Evolutionary conservation across 2,329 filamentous ascomycete genomes (phyloP).

Genomic region (Trichoderma simmonsii): DNA sequence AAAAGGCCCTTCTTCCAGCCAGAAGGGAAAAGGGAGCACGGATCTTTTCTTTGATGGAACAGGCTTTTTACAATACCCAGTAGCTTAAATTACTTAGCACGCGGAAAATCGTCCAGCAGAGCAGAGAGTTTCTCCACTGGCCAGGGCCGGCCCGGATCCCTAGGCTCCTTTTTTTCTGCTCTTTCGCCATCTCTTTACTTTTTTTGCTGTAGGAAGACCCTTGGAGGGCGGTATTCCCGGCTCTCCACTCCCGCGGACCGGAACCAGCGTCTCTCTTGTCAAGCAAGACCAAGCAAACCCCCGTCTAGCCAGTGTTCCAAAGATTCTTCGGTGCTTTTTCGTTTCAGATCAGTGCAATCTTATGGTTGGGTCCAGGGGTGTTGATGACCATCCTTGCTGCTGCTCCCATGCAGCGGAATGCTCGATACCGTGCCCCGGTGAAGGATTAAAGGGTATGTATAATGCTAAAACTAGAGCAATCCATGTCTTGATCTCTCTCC

Average conservation of each 20-base stretch:
- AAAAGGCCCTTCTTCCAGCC: not conserved
- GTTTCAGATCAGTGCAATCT: constrained; percentile 16
- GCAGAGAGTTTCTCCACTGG: not conserved
- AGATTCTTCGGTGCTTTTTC: constrained; percentile 7
- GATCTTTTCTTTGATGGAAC: not conserved
- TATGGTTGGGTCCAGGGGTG: not conserved
- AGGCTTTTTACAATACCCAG: not conserved
- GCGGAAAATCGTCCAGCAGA: not conserved
- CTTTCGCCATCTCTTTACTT: not conserved
- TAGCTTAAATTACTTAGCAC: constrained; percentile 5
- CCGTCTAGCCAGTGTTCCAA: not conserved
- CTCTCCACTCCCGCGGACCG: constrained; percentile 1
- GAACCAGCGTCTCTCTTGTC: not conserved
- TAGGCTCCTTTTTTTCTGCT: not conserved
- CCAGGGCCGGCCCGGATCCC: constrained; percentile 7
- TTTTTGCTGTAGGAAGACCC: not conserved
- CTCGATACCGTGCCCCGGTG: constrained; percentile 6
- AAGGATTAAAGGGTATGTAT: not conserved
- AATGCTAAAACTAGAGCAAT: not conserved
- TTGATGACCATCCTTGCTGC: not conserved
- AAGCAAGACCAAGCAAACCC: not conserved
- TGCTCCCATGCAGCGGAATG: constrained; percentile 6
- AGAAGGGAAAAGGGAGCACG: not conserved
- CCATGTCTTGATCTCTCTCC: not conserved
- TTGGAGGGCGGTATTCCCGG: not conserved